phyloP scores from a whole-genome alignment of 768 basidiomycete genomes.

The Lactarius hengduanensis region DNA sequence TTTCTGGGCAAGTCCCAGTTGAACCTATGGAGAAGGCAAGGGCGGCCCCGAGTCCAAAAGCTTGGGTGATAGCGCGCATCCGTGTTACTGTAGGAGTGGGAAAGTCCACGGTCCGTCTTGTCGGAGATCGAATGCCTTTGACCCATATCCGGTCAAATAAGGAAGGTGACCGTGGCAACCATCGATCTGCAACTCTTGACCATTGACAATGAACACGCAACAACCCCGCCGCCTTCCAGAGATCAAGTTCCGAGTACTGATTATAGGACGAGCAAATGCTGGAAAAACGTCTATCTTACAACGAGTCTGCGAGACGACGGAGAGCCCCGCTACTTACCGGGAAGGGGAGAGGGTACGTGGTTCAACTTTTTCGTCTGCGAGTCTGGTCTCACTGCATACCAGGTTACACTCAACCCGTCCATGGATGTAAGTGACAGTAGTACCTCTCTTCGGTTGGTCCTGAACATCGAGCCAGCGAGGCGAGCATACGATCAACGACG shows the following conservation, averaged over 20 bases:
- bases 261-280: too few relatives aligned
- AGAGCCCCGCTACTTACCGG: not conserved
- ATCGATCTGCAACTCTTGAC: too few relatives aligned
- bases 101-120: not conserved
- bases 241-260: too few relatives aligned
- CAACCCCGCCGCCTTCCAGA: too few relatives aligned
- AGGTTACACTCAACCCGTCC: not conserved
- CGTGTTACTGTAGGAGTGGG: not conserved
- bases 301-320: too few relatives aligned
- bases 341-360: not conserved
- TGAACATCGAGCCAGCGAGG: not conserved
- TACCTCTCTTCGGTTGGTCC: not conserved
- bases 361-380: not conserved
- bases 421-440: not conserved
- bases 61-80: conserved; percentile 4
- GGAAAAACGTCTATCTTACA: too few relatives aligned
- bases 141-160: too few relatives aligned
- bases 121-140: not conserved
- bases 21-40: conserved; percentile 28
- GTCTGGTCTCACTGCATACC: not conserved
- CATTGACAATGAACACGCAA: too few relatives aligned
- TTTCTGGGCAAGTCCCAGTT: conserved; percentile 11
- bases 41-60: conserved; percentile 4
- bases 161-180: too few relatives aligned
- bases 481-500: not conserved